Evolutionary conservation across 1,284 basidiomycete species (phyloP), one percentile per base, ranked within the genome.

Genomic region (Afroboletus lepidellus): DNA sequence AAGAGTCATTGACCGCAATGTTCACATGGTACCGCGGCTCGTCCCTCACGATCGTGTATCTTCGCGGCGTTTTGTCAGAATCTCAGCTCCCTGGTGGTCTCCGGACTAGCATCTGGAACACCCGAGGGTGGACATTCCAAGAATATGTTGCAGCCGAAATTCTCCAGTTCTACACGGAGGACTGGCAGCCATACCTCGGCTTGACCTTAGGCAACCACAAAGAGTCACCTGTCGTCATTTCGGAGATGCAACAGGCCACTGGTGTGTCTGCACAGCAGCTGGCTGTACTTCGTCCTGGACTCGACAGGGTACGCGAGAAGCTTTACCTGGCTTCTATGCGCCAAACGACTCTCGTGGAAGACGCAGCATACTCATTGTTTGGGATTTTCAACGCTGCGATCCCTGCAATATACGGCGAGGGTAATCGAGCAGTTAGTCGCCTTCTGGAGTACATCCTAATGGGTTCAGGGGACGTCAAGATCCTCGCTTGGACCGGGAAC

Each of bases 281-380:
- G 29, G 29, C 29, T 30, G 29, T 39, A 9, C 45, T 54, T 38
- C 50, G 15, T n/a, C 50, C 50, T 5, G 50, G 36, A 2, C 21
- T 53, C 5, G 29, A 53, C 2, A 46, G 33, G 6, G 53, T 43
- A 23, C 50, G 50, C 8, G 49, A 54, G 34, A 54, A 54, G 33
- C 44, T 54, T 4, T 30, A 30, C 9, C 11, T 30, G 29, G 29
- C 29, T 30, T 30, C 11, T 30, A 30, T 30, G 29, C 29, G 47
- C 20, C 34, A 36, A 18, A 36, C 34, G 18, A 36, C 34, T 6
- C 34, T 36, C 18, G 18, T 36, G n/a, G 34, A 36, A 36, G 34
- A 36, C 12, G 34, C n/a, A 2, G 51, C 32, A 33, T 33, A 33
- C 16, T 33, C 32, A 16, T 6, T 33, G 15, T 16, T n/a, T 8